Base-by-base conservation (phyloP, 768 basidiomycete genomes). In the Leucocoprinus birnbaumii region DNA sequence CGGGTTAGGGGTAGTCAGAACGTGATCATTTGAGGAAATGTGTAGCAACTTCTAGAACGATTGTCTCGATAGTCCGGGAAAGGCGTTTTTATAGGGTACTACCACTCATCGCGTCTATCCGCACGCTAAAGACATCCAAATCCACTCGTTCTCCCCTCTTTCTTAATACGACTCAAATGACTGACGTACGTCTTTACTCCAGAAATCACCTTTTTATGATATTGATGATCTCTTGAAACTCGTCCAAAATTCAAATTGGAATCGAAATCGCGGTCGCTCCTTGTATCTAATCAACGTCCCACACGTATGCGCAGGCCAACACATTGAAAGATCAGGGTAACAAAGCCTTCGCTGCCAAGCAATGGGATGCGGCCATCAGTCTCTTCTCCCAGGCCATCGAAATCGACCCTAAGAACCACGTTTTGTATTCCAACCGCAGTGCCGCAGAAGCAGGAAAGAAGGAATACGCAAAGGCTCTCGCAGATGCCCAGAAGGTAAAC, bases 261-360 rank as follows among this genome's bases (percentile, higher is more conserved):
- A n/a, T n/a, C n/a, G n/a, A n/a, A n/a, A n/a, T n/a, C n/a, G n/a
- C n/a, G n/a, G n/a, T 11, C 11, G 31, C 31, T 31, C 31, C 31
- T 11, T 31, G n/a, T 31, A 25, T 35, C 43, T 38, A 9, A n/a
- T 25, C 26, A 49, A n/a, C n/a, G n/a, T 6, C 48, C 56, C 45
- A 45, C 40, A 76, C 31, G 11, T 31, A 31, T n/a, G n/a, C n/a
- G n/a, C 38, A 38, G 73, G 77, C 71, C 31, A 77, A 78, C 67
- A 73, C 83, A 57, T 77, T 97, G 61, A 98, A 98, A 76, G 90
- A 92, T 66, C 84, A 84, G 66, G 95, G 94, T 65, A 98, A 98
- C 80, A 94, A 94, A 66, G 94, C 95, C 19, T 98, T 98, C 73
- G 79, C 89, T 37, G 91, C 91, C 53, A 97, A 94, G 68, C 84